Evolutionary conservation across 768 basidiomycete species (phyloP), one percentile per base, ranked within the genome.

Genomic region (Glaciozyma antarctica): DNA sequence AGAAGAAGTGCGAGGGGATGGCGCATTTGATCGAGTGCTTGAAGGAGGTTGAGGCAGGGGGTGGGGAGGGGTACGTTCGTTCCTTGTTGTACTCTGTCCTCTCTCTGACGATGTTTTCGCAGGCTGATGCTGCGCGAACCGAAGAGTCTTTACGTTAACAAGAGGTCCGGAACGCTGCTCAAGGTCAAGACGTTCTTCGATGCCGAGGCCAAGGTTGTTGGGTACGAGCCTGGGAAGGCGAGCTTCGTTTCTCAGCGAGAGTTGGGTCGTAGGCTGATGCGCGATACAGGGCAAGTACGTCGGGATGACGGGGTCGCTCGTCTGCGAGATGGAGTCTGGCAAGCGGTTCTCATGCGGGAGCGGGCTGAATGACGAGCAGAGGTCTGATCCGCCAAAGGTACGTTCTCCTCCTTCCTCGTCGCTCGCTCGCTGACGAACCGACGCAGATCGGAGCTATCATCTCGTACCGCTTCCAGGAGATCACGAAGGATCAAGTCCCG

Each of bases 161-260:
- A 66, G 61, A 68, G 72, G 28, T 64, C 62, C 15, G 26, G 30
- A 16, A 67, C 67, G 30, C 60, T 73, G 5, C 64, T 71, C 48
- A 73, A 73, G 48, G 64, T 73, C 67, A 73, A 72, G 57, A 69
- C 67, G 13, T 71, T 73, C 67, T 63, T 62, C 55, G 73, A 73
- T 41, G 73, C 73, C 49, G 73, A 73, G 41, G 73, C 71, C 54
- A 57, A 55, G 32, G 73, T 73, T 6, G 51, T 69, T 34, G 65
- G 55, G 4, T 58, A 73, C 66, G 69, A 70, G 58, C 44, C 57
- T 52, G 73, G 72, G 26, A 72, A 72, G 61, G 68, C 63, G 34
- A 21, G 60, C 24, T 47, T 7, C 22, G 22, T 15, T 47, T 32
- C 24, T 21, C 34, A 19, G 48, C n/a, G 19, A 5, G 6, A 16